A percentile compares a stretch with the other conserved stretches of the same genome.
Evolutionary conservation across 805 yeast genomes (phyloP).

Genomic region (Saccharomycopsis capsularis): DNA sequence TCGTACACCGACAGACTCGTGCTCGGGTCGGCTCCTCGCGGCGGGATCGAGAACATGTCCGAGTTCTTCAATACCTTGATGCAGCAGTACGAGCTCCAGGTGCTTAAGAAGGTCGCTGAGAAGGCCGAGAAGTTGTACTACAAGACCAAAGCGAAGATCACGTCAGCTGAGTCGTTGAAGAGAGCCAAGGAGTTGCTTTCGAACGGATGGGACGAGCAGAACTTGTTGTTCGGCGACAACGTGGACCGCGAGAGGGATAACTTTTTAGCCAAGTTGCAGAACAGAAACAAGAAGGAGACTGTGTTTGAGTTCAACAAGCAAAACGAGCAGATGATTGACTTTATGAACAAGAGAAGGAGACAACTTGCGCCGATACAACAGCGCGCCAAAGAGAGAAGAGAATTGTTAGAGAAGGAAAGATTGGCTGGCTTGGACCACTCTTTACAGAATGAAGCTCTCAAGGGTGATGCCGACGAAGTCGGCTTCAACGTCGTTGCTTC

Average conservation of each 20-base stretch:
- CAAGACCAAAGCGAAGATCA: conserved; percentile 70
- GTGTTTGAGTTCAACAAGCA: conserved; percentile 82
- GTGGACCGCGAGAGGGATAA: conserved; percentile 64
- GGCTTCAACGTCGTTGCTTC: conserved; percentile 31
- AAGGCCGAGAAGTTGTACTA: conserved; percentile 86
- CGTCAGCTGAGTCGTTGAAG: conserved; percentile 79
- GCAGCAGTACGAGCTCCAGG: conserved; percentile 58
- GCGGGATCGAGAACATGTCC: conserved; percentile 57
- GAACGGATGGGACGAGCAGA: conserved; percentile 86
- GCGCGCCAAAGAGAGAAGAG: conserved; percentile 63
- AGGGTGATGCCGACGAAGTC: conserved; percentile 27
- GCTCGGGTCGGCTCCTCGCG: conserved; percentile 76
- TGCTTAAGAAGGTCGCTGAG: conserved; percentile 60
- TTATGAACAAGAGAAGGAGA: conserved; percentile 80
- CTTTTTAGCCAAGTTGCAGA: conserved; percentile 63
- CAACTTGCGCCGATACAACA: conserved; percentile 86
- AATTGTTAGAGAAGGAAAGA: conserved; percentile 64
- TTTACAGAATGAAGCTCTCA: conserved; percentile 64
- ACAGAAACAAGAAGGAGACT: conserved; percentile 74
- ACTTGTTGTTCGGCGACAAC: conserved; percentile 63
- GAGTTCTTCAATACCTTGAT: conserved; percentile 64
- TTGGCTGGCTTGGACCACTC: conserved; percentile 66
- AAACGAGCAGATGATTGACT: conserved; percentile 63
- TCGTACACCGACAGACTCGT: conserved; percentile 72
- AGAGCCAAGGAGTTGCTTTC: conserved; percentile 68